Evolutionary conservation across 2,329 filamentous ascomycete genomes (phyloP).

Genomic region (Lasiodiplodia theobromae): DNA sequence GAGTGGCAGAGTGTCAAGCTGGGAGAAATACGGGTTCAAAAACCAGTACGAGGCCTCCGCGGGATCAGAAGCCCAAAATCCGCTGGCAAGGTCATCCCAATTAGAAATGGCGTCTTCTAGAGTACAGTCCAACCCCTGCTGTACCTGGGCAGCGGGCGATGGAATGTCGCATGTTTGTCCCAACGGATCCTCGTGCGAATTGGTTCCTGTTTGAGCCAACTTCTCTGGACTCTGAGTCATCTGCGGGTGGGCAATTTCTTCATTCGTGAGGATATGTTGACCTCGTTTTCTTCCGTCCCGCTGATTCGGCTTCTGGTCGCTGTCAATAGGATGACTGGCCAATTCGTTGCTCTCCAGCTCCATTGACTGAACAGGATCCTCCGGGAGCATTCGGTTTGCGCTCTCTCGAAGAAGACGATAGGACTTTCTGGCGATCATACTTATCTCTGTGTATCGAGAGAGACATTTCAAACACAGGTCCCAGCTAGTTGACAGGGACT

Average conservation of each 20-base stretch:
- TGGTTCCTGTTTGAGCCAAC: background rate
- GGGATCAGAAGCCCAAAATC: background rate
- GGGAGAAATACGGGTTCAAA: background rate
- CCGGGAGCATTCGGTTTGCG: background rate
- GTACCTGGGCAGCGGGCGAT: background rate
- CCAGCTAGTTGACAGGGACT: background rate
- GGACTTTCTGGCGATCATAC: background rate
- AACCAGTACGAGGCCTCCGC: background rate
- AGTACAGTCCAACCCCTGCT: background rate
- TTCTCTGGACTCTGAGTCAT: background rate
- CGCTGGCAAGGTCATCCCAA: background rate
- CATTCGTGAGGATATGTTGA: background rate
- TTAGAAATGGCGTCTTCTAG: background rate
- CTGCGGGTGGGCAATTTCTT: background rate
- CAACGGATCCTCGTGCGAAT: background rate
- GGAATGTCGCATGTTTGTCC: background rate
- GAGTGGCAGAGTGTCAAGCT: background rate
- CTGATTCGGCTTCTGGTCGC: background rate
- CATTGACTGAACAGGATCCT: background rate
- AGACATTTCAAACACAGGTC: background rate
- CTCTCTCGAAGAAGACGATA: background rate
- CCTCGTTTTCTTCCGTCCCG: background rate
- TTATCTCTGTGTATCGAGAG: background rate
- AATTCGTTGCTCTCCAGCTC: background rate
- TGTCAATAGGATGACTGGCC: background rate